These are phyloP conservation scores for Botrytis cinerea DNA, from an alignment of 2,329 filamentous ascomycete species.

Conservation along the genomic window DNA sequence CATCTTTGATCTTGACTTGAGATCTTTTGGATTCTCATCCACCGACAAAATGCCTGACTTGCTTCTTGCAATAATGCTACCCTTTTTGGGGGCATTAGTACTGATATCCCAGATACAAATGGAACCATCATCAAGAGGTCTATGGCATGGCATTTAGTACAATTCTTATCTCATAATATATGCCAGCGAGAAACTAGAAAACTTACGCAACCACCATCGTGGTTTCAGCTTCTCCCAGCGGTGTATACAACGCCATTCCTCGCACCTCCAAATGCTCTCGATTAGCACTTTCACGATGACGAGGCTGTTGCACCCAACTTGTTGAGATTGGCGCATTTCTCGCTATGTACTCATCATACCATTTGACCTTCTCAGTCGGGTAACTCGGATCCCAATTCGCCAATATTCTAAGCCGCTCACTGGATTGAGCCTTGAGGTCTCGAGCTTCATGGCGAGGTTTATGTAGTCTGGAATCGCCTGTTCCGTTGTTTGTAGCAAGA, in stretches of 20 bases:
- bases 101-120: conserved; percentile 84
- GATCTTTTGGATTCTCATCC: conserved; percentile 48
- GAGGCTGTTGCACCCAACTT: conserved; percentile 73
- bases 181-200: neutral
- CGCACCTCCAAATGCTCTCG: conserved; percentile 64
- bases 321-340: conserved; percentile 72
- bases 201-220: conserved; percentile 61
- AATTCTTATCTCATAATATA: neutral
- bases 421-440: conserved; percentile 35
- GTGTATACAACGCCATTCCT: conserved; percentile 69
- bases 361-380: conserved; percentile 70
- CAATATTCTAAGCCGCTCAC: conserved; percentile 57
- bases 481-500: conserved; percentile 35
- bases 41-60: conserved; percentile 65
- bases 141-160: conserved; percentile 11
- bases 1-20: conserved; percentile 58
- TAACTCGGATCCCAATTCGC: conserved; percentile 84
- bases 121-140: conserved; percentile 79
- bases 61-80: conserved; percentile 67
- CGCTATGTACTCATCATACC: conserved; percentile 89
- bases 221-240: conserved; percentile 54
- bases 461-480: conserved; percentile 35
- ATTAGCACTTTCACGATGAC: conserved; percentile 45
- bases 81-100: conserved; percentile 54
- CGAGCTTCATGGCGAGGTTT: conserved; percentile 31